phyloP scores from a whole-genome alignment of 139 green algal species.

The Zygnema cylindricum region DNA sequence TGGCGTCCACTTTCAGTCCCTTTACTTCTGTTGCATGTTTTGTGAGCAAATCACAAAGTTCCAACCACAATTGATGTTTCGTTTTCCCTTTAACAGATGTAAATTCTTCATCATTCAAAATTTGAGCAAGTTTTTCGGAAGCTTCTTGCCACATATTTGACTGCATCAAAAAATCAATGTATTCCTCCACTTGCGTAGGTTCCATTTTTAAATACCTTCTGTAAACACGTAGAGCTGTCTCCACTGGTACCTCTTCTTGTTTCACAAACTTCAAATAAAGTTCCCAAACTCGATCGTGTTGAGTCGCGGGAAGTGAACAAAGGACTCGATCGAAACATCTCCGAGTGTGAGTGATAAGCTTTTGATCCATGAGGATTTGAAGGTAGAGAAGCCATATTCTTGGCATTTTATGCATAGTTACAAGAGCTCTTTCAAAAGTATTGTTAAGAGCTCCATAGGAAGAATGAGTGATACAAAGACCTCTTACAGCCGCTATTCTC shows the following conservation, averaged over 20 bases:
- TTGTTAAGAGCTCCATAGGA: slow-evolving; percentile 80
- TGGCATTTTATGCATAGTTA: slow-evolving; percentile 98
- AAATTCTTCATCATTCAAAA: slow-evolving; percentile 73
- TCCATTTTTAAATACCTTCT: slow-evolving; percentile 96
- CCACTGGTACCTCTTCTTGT: slow-evolving; percentile 76
- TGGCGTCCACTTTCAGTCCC: slow-evolving; percentile 77
- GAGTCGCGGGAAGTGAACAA: slow-evolving; percentile 90
- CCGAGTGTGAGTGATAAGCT: slow-evolving; percentile 79
- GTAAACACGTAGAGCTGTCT: slow-evolving; percentile 94
- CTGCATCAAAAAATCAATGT: slow-evolving; percentile 84
- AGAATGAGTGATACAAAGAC: slow-evolving; percentile 67
- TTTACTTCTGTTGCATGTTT: slow-evolving; percentile 27
- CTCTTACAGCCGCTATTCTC: slow-evolving; percentile 74
- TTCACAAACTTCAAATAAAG: slow-evolving; percentile 84
- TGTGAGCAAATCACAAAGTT: slow-evolving; percentile 94
- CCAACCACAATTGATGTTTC: slow-evolving; percentile 96
- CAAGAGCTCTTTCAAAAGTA: slow-evolving; percentile 92
- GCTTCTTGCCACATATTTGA: slow-evolving; percentile 74
- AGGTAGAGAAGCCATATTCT: slow-evolving; percentile 93
- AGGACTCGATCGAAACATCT: slow-evolving; percentile 91
- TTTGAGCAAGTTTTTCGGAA: slow-evolving; percentile 32
- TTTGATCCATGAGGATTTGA: slow-evolving; percentile 74
- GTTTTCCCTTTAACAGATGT: slow-evolving; percentile 88
- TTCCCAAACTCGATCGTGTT: slow-evolving; percentile 95
- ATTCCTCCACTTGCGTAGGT: slow-evolving; percentile 93